These are phyloP conservation scores for Furcasterigmium sp. DNA, from an alignment of 2,329 filamentous ascomycete species.

Conservation along the genomic window DNA sequence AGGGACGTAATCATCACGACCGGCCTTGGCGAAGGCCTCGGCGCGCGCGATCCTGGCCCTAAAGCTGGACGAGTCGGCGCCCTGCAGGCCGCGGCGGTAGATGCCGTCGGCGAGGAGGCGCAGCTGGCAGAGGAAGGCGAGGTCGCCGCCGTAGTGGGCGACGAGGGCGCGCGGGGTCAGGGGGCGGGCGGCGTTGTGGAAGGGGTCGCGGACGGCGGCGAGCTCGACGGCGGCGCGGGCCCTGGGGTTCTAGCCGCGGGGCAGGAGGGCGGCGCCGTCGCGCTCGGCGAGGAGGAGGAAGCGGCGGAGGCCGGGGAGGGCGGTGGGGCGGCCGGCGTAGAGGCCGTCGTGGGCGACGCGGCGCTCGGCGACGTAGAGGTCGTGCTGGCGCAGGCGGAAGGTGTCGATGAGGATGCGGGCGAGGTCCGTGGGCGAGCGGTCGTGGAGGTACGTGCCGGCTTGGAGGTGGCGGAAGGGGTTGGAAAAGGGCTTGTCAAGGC, in stretches of 20 bases:
- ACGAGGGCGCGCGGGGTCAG: conserved; percentile 29
- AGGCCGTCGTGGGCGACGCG: conserved; percentile 20
- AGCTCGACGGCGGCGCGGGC: conserved; percentile 31
- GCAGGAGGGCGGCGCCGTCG: conserved; percentile 23
- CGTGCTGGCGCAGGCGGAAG: conserved; percentile 41
- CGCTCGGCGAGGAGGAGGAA: conserved; percentile 23
- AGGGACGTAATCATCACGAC: too few species aligned
- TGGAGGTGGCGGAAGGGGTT: conserved; percentile 35
- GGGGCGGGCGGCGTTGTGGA: conserved; percentile 18
- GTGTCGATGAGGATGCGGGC: conserved; percentile 40
- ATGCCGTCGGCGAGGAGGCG: conserved; percentile 39
- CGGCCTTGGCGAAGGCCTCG: too few species aligned
- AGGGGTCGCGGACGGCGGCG: conserved; percentile 23
- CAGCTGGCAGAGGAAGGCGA: conserved; percentile 41
- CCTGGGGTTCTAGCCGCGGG: conserved; percentile 36
- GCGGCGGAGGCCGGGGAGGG: conserved; percentile 24
- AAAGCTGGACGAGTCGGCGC: too few species aligned
- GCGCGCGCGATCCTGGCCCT: too few species aligned
- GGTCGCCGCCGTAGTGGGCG: conserved; percentile 34
- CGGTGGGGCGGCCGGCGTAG: conserved; percentile 17
- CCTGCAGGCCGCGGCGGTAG: conserved; percentile 16
- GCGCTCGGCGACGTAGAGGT: conserved; percentile 23
- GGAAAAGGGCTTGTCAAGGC: conserved; percentile 20
- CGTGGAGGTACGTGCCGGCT: conserved; percentile 34
- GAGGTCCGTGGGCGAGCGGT: conserved; percentile 35